A percentile compares a stretch with the other conserved stretches of the same genome.
Evolutionary conservation across 306 rosid species (phyloP).

Genomic region (Phaseolus lunatus): DNA sequence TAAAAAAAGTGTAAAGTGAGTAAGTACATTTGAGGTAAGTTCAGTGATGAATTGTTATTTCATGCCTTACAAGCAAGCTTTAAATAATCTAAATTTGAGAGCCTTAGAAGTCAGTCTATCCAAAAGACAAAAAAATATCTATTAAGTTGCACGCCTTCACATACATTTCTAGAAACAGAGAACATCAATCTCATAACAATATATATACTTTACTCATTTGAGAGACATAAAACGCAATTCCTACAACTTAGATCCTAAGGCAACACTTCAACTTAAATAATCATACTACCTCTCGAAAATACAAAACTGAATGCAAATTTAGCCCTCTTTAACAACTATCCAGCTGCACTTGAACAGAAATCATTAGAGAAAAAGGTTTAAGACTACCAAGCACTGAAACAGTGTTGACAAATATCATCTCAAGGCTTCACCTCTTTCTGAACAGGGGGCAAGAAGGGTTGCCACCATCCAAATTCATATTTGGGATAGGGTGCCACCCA

Average conservation of each 20-base stretch:
- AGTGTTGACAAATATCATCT: slow-evolving; percentile 40
- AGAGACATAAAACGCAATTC: slow-evolving; percentile 47
- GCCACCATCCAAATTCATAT: slow-evolving; percentile 95
- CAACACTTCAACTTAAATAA: slow-evolving; percentile 26
- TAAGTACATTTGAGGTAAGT: slow-evolving; percentile 2
- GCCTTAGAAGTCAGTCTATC: slow-evolving; percentile 27
- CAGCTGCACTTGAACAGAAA: slow-evolving; percentile 35
- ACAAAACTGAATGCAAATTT: slow-evolving; percentile 51
- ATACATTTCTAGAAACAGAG: slow-evolving; percentile 26
- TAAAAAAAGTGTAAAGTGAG: neutral
- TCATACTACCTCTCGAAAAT: slow-evolving; percentile 40
- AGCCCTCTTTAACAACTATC: slow-evolving; percentile 44
- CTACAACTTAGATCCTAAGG: slow-evolving; percentile 47
- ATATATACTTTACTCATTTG: slow-evolving; percentile 41
- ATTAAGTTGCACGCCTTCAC: slow-evolving; percentile 20
- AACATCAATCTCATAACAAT: slow-evolving; percentile 35
- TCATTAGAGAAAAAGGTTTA: slow-evolving; percentile 11
- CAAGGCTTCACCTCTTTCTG: slow-evolving; percentile 64
- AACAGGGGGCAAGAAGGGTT: slow-evolving; percentile 71
- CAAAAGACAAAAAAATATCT: neutral
- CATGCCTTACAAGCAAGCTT: neutral
- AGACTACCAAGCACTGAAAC: slow-evolving; percentile 24
- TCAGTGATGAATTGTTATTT: slow-evolving; percentile 8
- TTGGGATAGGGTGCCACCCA: slow-evolving; percentile 98
- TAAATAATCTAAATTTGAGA: neutral